Percentiles rank a stretch among this genome's conserved stretches.
These are phyloP conservation scores for Phytophthora pseudosyringae DNA, from an alignment of 352 stramenopile species.

Conservation along the genomic window DNA sequence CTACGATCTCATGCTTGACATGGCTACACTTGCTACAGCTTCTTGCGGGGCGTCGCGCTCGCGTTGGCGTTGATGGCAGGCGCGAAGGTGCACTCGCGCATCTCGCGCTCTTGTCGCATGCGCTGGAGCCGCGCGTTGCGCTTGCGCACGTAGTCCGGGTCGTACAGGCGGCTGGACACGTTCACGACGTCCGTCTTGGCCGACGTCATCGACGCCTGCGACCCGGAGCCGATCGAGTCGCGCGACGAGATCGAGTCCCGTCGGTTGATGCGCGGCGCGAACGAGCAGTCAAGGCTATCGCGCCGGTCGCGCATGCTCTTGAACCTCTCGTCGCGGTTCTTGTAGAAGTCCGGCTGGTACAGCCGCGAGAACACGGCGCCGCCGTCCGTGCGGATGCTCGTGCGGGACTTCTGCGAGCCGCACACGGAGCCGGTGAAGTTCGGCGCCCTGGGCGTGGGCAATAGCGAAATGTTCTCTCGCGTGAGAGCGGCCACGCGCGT, in stretches of 20 bases:
- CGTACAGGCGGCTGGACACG: slow-evolving; percentile 84
- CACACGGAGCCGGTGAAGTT: slow-evolving; percentile 65
- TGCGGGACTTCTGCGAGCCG: slow-evolving; percentile 76
- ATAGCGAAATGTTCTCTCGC: slow-evolving; percentile 79
- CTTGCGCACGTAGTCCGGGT: slow-evolving; percentile 85
- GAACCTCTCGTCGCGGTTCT: slow-evolving; percentile 77
- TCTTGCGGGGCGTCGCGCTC: slow-evolving; percentile 33
- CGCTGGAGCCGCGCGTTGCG: slow-evolving; percentile 77
- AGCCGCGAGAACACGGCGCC: slow-evolving; percentile 83
- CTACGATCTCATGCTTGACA: slow-evolving; percentile 23
- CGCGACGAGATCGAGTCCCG: slow-evolving; percentile 64
- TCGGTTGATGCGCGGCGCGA: slow-evolving; percentile 65
- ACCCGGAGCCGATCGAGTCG: slow-evolving; percentile 66
- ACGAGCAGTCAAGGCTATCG: slow-evolving; percentile 65
- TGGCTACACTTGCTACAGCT: slow-evolving; percentile 37
- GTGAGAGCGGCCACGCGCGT: slow-evolving; percentile 74
- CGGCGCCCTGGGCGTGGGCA: slow-evolving; percentile 55
- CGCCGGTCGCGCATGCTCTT: slow-evolving; percentile 68
- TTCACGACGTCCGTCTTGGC: slow-evolving; percentile 81
- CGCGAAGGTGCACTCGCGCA: slow-evolving; percentile 83
- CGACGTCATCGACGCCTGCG: slow-evolving; percentile 66
- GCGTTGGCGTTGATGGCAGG: slow-evolving; percentile 68
- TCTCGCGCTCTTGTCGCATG: slow-evolving; percentile 79
- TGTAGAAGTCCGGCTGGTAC: slow-evolving; percentile 87
- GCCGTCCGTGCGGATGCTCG: slow-evolving; percentile 77